These are phyloP conservation scores for Fusarium heterosporum DNA, from an alignment of 2,329 filamentous ascomycete genomes.

Conservation along the genomic window DNA sequence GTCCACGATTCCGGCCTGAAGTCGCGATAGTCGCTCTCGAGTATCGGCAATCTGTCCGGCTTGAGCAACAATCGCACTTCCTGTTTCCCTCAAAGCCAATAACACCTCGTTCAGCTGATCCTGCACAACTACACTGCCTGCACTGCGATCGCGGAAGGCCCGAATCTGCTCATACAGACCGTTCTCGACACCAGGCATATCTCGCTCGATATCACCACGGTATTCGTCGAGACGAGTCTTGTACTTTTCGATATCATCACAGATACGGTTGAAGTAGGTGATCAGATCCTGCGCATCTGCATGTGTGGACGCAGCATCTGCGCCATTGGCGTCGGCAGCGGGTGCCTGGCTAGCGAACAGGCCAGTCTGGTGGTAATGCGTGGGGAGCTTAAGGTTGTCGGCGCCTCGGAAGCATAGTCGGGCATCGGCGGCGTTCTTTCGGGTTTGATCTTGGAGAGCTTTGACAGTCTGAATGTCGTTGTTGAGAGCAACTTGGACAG, in stretches of 20 bases:
- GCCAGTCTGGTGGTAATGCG: conserved; percentile 63
- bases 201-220: conserved; percentile 59
- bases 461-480: conserved; percentile 73
- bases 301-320: conserved; percentile 52
- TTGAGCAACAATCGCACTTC: conserved; percentile 56
- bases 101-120: conserved; percentile 56
- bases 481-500: conserved; percentile 59
- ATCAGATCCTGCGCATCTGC: conserved; percentile 58
- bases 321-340: conserved; percentile 45
- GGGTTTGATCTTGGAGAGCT: conserved; percentile 68
- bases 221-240: conserved; percentile 59
- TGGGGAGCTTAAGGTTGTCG: conserved; percentile 78
- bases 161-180: conserved; percentile 59
- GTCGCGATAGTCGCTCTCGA: conserved; percentile 55
- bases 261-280: conserved; percentile 59
- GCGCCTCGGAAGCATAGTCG: conserved; percentile 78
- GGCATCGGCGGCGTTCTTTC: conserved; percentile 76
- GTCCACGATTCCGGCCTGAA: conserved; percentile 57
- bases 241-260: conserved; percentile 58
- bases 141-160: conserved; percentile 51
- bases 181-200: conserved; percentile 62
- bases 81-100: conserved; percentile 55
- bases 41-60: conserved; percentile 59
- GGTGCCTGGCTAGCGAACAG: conserved; percentile 55
- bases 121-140: conserved; percentile 49